These are phyloP conservation scores for Globisporangium barbulae DNA, from an alignment of 352 stramenopile species.

Conservation along the genomic window DNA sequence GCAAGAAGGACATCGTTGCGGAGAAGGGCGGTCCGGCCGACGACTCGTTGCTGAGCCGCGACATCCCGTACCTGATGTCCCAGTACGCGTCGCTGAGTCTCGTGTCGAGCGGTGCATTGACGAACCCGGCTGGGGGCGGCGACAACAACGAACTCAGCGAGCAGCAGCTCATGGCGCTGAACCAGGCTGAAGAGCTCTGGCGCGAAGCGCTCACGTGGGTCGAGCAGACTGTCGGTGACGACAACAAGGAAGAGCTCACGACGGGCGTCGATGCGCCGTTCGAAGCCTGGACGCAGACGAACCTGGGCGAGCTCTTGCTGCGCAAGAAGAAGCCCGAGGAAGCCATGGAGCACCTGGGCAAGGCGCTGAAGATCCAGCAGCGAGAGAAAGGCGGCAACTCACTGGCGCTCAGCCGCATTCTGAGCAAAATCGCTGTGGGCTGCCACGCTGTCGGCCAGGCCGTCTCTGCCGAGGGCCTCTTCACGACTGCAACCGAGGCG, in stretches of 20 bases:
- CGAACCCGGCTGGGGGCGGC: slow-evolving; percentile 20
- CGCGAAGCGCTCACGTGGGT: slow-evolving; percentile 66
- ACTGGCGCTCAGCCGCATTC: slow-evolving; percentile 57
- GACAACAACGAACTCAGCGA: slow-evolving; percentile 28
- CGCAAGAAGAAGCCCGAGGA: slow-evolving; percentile 55
- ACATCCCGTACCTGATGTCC: slow-evolving; percentile 69
- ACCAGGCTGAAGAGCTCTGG: slow-evolving; percentile 67
- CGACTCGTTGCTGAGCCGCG: slow-evolving; percentile 49
- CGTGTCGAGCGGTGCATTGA: slow-evolving; percentile 37
- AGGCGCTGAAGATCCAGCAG: slow-evolving; percentile 61
- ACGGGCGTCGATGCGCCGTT: slow-evolving; percentile 57
- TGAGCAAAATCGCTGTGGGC: slow-evolving; percentile 63
- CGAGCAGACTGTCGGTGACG: slow-evolving; percentile 40
- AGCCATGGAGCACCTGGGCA: slow-evolving; percentile 66
- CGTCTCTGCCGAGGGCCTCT: slow-evolving; percentile 68
- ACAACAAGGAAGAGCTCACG: slow-evolving; percentile 42
- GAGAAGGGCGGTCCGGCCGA: slow-evolving; percentile 30
- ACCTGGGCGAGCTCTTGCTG: slow-evolving; percentile 64
- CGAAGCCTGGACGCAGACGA: slow-evolving; percentile 65
- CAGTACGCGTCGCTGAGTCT: slow-evolving; percentile 67
- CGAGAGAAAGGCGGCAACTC: slow-evolving; percentile 41
- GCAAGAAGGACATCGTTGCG: slow-evolving; percentile 55
- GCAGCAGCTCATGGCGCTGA: slow-evolving; percentile 40
- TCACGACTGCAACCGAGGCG: slow-evolving; percentile 63
- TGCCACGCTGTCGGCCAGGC: slow-evolving; percentile 62